Evolutionary conservation across 495 filamentous ascomycete species (phyloP), one percentile per base, ranked within the genome.

Genomic region (Talaromyces adpressus): DNA sequence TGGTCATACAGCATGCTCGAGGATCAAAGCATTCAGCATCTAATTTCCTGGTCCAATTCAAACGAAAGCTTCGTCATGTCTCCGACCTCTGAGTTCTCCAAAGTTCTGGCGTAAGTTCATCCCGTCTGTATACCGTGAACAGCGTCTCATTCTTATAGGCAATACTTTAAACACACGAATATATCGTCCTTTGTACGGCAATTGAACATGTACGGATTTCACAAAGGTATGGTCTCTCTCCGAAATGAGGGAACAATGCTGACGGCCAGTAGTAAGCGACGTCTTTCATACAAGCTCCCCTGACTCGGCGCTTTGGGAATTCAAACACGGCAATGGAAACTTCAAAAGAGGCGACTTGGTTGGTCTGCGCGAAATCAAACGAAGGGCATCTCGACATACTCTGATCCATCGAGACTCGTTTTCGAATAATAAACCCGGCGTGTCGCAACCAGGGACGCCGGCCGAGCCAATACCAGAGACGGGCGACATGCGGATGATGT

Each of bases 81-180:
- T 34, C 94, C 94, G 32, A 94, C 93, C 9, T 90, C 89, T 65
- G 94, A 98, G 71, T 98, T 98, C 77, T 97, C 94, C 63, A 98
- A 97, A 84, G 94, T 97, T 62, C 85, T 98, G 72, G 89, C 93
- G 94, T 98, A 81, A 69, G 91, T 84, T 14, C 20, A 49, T 53
- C 18, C 64, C 49, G n/a, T 34, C 18, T 8, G 36, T 62, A 23
- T 6, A 54, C 29, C 12, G 65, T 34, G 54, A 32, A 22, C 20
- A 9, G 27, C 32, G 12, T 51, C 75, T 78, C 69, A 79, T 62
- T 23, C 27, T 53, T 67, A 61, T 70, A 89, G 87, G 63, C 86
- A 96, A 86, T 98, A 98, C 74, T 98, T 98, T 75, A 98, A 98
- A 72, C 94, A 98, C 74, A 98, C 94, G 64, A 98, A 98, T 71